These are phyloP conservation scores for Colletotrichum brevisporum DNA, from an alignment of 2,329 filamentous ascomycete species.

Conservation along the genomic window DNA sequence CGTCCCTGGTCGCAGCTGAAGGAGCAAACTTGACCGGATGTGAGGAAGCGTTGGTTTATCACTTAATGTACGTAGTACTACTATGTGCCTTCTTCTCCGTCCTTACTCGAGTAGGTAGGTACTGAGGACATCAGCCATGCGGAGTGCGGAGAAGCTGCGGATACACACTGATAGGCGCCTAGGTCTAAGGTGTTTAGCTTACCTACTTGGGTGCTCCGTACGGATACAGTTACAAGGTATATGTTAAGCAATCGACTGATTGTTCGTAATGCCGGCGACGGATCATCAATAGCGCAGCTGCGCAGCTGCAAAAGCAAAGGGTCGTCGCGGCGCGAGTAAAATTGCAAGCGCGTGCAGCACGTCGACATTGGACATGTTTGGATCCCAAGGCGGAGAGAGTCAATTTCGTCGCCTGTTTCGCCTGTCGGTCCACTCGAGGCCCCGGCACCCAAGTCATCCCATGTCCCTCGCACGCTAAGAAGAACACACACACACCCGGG, in stretches of 20 bases:
- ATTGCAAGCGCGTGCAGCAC: constrained; percentile 36
- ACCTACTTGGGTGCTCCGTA: too few species aligned
- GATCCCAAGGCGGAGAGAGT: constrained; percentile 24
- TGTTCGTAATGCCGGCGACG: constrained; percentile 6
- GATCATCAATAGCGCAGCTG: constrained; percentile 31
- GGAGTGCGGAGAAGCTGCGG: too few species aligned
- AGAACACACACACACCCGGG: not conserved
- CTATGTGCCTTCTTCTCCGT: too few species aligned
- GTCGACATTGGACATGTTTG: constrained; percentile 31
- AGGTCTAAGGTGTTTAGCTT: too few species aligned
- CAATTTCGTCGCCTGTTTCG: constrained; percentile 39
- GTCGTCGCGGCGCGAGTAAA: constrained; percentile 20
- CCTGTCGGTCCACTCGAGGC: constrained; percentile 34
- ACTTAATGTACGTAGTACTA: too few species aligned
- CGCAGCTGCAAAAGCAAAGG: constrained; percentile 34
- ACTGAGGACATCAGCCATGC: too few species aligned
- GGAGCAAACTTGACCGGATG: too few species aligned
- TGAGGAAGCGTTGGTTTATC: too few species aligned
- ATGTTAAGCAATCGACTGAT: too few species aligned
- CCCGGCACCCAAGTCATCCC: constrained; percentile 30
- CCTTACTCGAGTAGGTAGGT: too few species aligned
- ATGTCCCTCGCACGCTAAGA: constrained; percentile 34
- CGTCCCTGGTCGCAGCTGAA: not conserved
- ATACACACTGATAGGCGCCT: too few species aligned
- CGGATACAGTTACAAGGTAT: too few species aligned